Evolutionary conservation across 768 basidiomycete genomes (phyloP), one percentile per base, ranked within the genome.

Genomic region (Lepiota brunneoincarnata): DNA sequence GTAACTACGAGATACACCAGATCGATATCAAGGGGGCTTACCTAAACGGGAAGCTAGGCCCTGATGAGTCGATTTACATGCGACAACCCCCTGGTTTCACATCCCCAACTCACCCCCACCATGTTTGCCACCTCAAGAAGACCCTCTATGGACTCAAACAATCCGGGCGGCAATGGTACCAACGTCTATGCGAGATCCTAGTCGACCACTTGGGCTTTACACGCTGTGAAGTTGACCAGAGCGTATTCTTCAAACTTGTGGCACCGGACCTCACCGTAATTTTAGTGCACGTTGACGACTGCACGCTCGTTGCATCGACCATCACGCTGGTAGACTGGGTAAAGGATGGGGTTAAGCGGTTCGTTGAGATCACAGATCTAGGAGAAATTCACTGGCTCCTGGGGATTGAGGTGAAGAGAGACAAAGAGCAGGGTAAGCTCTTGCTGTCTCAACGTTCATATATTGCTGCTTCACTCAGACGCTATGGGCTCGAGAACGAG

Each of bases 251-350:
- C 18, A 28, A 10, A n/a, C 4, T 3, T 5, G 40, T 24, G n/a
- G 4, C 3, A 3, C 7, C 26, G 3, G 26, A 31, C 21, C 14
- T 67, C 7, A 57, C 53, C 39, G 57, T 62, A 12, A 49, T 69
- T 2, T 39, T 61, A 14, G 65, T 68, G 1, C 68, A 70, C 42
- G 65, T 71, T 40, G 67, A 72, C 51, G 66, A 72, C 51, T 67
- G 61, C 53, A 68, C 66, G 3, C 61, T 70, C 7, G 26, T 28
- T 3, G 26, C 39, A 4, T 4, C 26, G 7, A 28, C 26, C 4
- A 3, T 28, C 26, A 28, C 3, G 26, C 7, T 57, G 24, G 7
- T 52, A 24, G 14, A 14, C 2, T 31, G 40, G 41, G 20, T 44
- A 4, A 23, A 52, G 28, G 41, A 43, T 5, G 21, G 24, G 17